phyloP scores from a whole-genome alignment of 2,329 filamentous ascomycete species.

The Berkeleyomyces rouxiae region DNA sequence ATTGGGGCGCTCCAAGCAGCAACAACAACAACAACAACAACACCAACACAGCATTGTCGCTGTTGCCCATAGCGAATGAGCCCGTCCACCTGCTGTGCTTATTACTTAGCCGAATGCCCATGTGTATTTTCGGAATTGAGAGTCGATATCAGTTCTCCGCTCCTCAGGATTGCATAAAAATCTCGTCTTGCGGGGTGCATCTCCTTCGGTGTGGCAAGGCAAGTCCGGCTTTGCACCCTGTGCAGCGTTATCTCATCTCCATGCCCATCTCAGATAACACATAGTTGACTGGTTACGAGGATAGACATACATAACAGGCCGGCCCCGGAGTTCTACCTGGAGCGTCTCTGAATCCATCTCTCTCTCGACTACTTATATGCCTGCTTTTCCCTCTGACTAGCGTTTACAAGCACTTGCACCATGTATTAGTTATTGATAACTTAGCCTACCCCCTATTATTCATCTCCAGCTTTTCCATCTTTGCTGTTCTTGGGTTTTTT shows the following conservation, averaged over 20 bases:
- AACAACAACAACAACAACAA: not conserved
- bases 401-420: no score
- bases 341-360: no score
- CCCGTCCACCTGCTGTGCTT: not conserved
- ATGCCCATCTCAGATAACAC: not conserved
- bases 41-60: not conserved
- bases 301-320: no score
- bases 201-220: not conserved
- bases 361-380: no score
- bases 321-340: no score
- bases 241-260: not conserved
- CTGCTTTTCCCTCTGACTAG: no score
- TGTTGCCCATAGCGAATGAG: not conserved
- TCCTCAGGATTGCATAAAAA: not conserved
- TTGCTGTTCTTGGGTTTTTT: no score
- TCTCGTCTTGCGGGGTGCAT: not conserved
- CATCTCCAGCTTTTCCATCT: no score
- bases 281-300: no score
- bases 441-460: no score
- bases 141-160: not conserved
- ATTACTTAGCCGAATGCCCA: not conserved
- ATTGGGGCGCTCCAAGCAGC: not conserved
- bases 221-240: not conserved
- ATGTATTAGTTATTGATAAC: no score
- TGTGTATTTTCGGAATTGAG: not conserved